Evolutionary conservation across 169 alveolate genomes (phyloP).

Genomic region (Plasmodium gonderi): DNA sequence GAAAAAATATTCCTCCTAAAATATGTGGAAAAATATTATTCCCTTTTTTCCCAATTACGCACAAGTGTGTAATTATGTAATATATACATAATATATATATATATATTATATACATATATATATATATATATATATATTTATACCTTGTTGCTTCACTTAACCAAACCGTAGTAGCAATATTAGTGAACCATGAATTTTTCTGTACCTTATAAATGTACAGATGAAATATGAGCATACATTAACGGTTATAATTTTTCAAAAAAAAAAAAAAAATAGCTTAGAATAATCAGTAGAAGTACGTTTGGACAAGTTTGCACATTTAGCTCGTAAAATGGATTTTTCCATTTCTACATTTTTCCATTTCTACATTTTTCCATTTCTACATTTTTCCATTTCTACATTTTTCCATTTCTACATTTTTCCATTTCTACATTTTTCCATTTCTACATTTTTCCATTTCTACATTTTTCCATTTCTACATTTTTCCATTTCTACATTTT

Average conservation of each 20-base stretch:
- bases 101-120: not conserved
- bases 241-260: not conserved
- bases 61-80: not conserved
- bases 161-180: too few species aligned
- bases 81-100: not conserved
- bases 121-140: not conserved
- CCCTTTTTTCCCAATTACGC: too few species aligned
- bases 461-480: not conserved
- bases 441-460: not conserved
- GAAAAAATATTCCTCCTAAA: too few species aligned
- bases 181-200: too few species aligned
- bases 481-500: not conserved
- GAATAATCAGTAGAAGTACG: not conserved
- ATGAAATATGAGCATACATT: too few species aligned
- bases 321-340: not conserved
- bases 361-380: not conserved
- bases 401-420: not conserved
- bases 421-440: not conserved
- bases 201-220: too few species aligned
- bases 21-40: too few species aligned
- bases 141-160: too few species aligned
- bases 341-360: not conserved
- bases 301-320: not conserved
- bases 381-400: not conserved
- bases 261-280: not conserved